Percentiles rank a stretch among this genome's conserved stretches.
Conservation (phyloP, 805 yeast genomes). For the Cyberlindnera misumaiensis region DNA sequence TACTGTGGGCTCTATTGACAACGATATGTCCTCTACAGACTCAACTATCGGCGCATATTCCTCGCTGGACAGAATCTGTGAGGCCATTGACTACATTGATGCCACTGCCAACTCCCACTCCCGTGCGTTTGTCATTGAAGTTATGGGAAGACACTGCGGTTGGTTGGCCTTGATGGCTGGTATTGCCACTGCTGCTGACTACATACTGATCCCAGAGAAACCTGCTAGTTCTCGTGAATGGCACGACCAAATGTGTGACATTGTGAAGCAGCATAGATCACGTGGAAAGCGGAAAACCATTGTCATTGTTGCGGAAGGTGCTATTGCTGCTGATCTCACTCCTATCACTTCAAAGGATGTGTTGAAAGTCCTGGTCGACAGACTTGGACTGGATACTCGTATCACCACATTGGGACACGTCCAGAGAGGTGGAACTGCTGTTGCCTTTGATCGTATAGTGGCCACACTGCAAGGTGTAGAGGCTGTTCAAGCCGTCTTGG, state of each 20-base stretch:
- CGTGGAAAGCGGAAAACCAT: conserved; percentile 74
- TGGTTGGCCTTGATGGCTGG: conserved; percentile 84
- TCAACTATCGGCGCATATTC: conserved; percentile 79
- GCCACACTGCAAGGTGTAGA: conserved; percentile 81
- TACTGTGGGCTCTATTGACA: conserved; percentile 76
- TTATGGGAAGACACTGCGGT: conserved; percentile 88
- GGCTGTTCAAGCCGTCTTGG: conserved; percentile 70
- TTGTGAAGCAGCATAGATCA: conserved; percentile 56
- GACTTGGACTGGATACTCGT: conserved; percentile 69
- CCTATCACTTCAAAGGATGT: conserved; percentile 65
- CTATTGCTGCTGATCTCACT: conserved; percentile 59
- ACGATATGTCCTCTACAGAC: conserved; percentile 80
- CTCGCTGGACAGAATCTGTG: conserved; percentile 68
- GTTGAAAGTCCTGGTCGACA: conserved; percentile 54
- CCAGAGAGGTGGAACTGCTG: conserved; percentile 80
- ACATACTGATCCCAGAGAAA: conserved; percentile 71
- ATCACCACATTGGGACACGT: conserved; percentile 75
- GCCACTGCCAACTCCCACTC: conserved; percentile 82
- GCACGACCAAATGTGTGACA: conserved; percentile 60
- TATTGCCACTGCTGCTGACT: conserved; percentile 74
- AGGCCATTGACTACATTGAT: conserved; percentile 73
- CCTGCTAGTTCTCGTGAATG: conserved; percentile 61
- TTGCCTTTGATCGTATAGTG: conserved; percentile 62
- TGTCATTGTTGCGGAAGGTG: conserved; percentile 82
- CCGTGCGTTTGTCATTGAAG: conserved; percentile 78